These are phyloP conservation scores for Clarireedia paspali DNA, from an alignment of 2,329 filamentous ascomycete species.

Conservation along the genomic window DNA sequence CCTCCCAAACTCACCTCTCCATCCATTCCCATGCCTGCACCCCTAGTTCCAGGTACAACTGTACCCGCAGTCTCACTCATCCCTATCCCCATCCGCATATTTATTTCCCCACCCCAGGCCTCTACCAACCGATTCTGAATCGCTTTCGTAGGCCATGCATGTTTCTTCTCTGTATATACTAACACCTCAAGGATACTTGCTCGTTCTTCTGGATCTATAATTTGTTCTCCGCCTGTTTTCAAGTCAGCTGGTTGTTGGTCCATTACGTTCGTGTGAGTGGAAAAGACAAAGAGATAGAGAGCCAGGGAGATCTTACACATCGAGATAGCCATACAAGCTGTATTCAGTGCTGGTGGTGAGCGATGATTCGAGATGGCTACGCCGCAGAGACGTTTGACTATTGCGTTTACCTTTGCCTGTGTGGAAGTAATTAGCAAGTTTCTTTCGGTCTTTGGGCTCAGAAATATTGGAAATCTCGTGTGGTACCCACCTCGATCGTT, in stretches of 20 bases:
- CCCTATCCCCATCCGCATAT: neutral
- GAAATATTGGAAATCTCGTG: too few species aligned
- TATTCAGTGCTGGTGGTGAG: constrained; percentile 26
- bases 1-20: neutral
- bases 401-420: constrained; percentile 13
- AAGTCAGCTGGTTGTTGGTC: neutral
- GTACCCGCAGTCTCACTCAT: too few species aligned
- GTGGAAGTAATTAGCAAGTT: neutral
- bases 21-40: neutral
- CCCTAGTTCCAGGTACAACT: too few species aligned
- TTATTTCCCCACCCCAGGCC: constrained; percentile 26
- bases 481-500: constrained; percentile 13
- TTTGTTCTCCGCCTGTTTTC: constrained; percentile 24
- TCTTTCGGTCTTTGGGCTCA: too few species aligned
- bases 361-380: constrained; percentile 17
- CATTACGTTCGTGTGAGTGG: neutral
- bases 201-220: constrained; percentile 26
- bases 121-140: constrained; percentile 26
- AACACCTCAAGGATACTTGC: constrained; percentile 26
- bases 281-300: neutral
- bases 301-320: constrained; percentile 19
- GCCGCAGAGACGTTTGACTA: constrained; percentile 18
- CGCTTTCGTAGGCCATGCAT: constrained; percentile 32
- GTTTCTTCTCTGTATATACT: constrained; percentile 17
- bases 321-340: constrained; percentile 28